Conservation (phyloP, 73 alveolate genomes). For the Tetrahymena elliotti region DNA sequence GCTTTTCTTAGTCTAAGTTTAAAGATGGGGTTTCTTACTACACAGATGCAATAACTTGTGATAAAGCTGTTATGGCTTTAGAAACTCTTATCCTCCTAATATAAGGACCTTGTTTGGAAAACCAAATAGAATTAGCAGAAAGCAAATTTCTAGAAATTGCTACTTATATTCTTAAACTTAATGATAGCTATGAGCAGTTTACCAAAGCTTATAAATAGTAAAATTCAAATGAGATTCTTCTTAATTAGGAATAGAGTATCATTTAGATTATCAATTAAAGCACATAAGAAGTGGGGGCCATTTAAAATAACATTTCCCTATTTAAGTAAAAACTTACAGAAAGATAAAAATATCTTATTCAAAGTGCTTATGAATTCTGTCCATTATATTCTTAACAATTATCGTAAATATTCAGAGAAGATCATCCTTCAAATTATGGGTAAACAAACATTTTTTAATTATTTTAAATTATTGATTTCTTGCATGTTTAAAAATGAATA, state of each 20-base stretch:
- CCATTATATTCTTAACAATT: background rate
- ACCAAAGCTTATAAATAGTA: background rate
- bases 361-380: background rate
- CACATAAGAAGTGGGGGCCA: background rate
- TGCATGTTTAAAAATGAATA: background rate
- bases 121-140: background rate
- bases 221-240: background rate
- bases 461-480: background rate
- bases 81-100: background rate
- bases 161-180: background rate
- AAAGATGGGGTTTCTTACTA: background rate
- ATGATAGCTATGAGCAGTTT: background rate
- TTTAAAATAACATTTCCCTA: background rate
- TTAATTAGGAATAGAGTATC: background rate
- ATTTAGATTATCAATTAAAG: background rate
- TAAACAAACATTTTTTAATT: background rate
- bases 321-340: background rate
- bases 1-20: background rate
- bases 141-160: background rate
- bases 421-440: background rate
- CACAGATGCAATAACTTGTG: background rate
- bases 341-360: background rate
- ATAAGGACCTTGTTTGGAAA: background rate
- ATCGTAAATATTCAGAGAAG: background rate
- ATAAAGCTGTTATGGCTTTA: background rate